Evolutionary conservation across 192 early-diverging fungal genomes (phyloP).

Genomic region (Backusella westeae): DNA sequence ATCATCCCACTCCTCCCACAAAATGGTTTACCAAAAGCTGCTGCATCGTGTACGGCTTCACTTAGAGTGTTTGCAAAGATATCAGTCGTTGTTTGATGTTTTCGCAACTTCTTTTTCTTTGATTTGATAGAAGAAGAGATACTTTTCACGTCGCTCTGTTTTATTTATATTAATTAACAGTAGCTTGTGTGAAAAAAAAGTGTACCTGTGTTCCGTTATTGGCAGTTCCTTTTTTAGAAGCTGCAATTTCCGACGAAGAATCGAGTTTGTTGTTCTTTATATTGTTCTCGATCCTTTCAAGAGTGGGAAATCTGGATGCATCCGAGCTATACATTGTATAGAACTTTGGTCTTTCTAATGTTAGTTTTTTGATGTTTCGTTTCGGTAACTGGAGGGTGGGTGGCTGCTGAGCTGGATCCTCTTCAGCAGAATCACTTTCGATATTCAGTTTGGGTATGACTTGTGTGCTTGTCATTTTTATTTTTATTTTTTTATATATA

Average conservation of each 20-base stretch:
- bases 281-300: slow-evolving; percentile 7
- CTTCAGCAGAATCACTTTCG: neutral
- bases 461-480: neutral
- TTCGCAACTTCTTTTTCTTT: neutral
- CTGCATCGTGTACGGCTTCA: slow-evolving; percentile 30
- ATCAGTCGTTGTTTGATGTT: slow-evolving; percentile 18
- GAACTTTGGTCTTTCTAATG: neutral
- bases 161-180: neutral
- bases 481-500: neutral
- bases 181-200: neutral
- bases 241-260: neutral
- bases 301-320: neutral
- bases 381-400: neutral
- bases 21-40: slow-evolving; percentile 11
- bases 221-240: neutral
- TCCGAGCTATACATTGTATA: slow-evolving; percentile 6
- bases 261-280: neutral
- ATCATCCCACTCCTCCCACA: neutral
- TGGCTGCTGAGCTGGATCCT: neutral
- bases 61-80: slow-evolving; percentile 27
- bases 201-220: neutral
- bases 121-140: neutral
- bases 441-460: neutral
- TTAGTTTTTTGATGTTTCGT: neutral
- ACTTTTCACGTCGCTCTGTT: slow-evolving; percentile 7